Conservation (phyloP, 2,329 filamentous ascomycete species). For the Colletotrichum sp. region DNA sequence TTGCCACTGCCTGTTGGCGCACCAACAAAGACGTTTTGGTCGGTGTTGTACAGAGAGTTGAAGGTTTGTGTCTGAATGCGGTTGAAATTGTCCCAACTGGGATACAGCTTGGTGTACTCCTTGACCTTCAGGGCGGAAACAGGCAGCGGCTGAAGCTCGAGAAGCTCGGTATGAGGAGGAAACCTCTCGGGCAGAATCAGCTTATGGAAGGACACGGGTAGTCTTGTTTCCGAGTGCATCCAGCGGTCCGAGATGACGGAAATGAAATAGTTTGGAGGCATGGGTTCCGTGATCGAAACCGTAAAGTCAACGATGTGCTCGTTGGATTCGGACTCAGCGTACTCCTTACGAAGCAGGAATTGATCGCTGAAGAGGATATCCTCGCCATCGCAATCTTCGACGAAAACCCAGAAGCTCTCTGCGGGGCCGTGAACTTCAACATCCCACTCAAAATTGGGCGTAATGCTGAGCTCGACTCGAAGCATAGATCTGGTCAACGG, state of each 20-base stretch:
- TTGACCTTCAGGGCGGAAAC: conserved; percentile 86
- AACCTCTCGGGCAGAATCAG: conserved; percentile 94
- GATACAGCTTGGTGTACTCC: conserved; percentile 83
- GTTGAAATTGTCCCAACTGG: conserved; percentile 88
- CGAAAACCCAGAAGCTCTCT: conserved; percentile 95
- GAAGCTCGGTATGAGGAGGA: conserved; percentile 87
- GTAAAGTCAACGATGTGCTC: conserved; percentile 97
- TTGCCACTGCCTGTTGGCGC: conserved; percentile 96
- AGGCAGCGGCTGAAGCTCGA: conserved; percentile 90
- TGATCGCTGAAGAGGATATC: conserved; percentile 95
- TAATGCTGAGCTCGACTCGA: conserved; percentile 86
- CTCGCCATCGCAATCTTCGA: conserved; percentile 97
- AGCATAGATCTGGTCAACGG: conserved; percentile 95
- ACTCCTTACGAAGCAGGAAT: conserved; percentile 89
- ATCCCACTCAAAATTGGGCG: conserved; percentile 96
- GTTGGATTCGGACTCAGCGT: conserved; percentile 82
- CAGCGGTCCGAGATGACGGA: conserved; percentile 93
- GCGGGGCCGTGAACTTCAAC: conserved; percentile 84
- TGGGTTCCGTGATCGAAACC: conserved; percentile 93
- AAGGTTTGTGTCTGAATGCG: conserved; percentile 98
- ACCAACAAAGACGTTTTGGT: conserved; percentile 93
- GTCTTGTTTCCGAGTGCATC: conserved; percentile 96
- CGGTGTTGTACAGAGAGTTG: conserved; percentile 87
- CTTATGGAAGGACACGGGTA: conserved; percentile 94
- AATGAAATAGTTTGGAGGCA: conserved; percentile 99